Conservation (phyloP, 2,329 filamentous ascomycete species). For the Cadophora gregata region DNA sequence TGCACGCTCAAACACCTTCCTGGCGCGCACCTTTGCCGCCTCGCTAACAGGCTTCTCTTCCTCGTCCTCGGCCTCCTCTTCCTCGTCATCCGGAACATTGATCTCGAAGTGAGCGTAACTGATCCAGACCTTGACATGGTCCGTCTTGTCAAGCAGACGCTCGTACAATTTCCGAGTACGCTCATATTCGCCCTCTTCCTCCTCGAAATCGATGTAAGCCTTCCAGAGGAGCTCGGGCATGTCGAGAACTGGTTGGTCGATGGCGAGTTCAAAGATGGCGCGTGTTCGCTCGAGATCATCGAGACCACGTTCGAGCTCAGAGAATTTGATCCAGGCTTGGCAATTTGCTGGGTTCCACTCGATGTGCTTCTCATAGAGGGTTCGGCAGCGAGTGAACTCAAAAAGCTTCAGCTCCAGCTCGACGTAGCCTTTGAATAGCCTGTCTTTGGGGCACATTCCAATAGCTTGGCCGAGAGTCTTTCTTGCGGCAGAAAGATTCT, state of each 20-base stretch:
- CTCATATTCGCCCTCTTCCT: constrained; percentile 91
- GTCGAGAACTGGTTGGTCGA: constrained; percentile 81
- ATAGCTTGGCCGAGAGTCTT: constrained; percentile 91
- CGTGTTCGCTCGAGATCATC: constrained; percentile 88
- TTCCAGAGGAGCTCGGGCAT: constrained; percentile 99
- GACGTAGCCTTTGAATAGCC: constrained; percentile 91
- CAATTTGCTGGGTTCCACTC: constrained; percentile 90
- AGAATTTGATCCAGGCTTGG: constrained; percentile 95
- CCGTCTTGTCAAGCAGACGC: constrained; percentile 89
- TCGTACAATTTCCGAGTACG: constrained; percentile 84
- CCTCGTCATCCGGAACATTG: constrained; percentile 79
- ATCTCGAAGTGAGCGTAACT: constrained; percentile 99
- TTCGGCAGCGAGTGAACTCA: constrained; percentile 90
- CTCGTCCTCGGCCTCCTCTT: constrained; percentile 61
- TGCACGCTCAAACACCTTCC: constrained; percentile 83
- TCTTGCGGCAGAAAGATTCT: constrained; percentile 77
- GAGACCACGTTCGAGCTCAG: constrained; percentile 87
- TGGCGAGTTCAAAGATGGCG: constrained; percentile 90
- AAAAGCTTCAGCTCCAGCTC: constrained; percentile 92
- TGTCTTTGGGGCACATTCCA: constrained; percentile 95
- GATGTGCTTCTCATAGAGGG: constrained; percentile 91
- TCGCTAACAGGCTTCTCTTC: constrained; percentile 74
- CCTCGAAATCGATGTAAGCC: constrained; percentile 97
- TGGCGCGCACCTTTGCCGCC: constrained; percentile 80
- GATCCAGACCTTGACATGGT: constrained; percentile 99